A percentile compares a stretch with the other conserved stretches of the same genome.
These are phyloP conservation scores for Umbilicus rupestris DNA, from an alignment of 164 flowering plant genomes.

Conservation along the genomic window DNA sequence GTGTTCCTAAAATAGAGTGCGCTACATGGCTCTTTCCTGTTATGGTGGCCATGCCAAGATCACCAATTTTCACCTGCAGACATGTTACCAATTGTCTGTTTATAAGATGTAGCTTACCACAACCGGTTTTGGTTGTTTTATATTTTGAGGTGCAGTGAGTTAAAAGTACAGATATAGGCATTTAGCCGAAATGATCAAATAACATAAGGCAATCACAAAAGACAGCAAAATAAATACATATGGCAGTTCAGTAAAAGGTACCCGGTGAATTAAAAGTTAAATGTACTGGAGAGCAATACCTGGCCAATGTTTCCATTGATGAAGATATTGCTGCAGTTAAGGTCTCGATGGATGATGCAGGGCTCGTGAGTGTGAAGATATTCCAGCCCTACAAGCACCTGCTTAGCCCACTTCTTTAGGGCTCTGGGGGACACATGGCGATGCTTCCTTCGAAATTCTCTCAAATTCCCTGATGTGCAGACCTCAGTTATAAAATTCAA, in stretches of 20 bases:
- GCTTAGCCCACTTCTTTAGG: slow-evolving; percentile 45
- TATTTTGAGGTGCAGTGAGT: neutral
- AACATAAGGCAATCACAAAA: neutral
- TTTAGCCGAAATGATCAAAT: too few relatives aligned
- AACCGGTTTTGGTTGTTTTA: neutral
- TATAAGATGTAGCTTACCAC: neutral
- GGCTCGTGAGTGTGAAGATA: slow-evolving; percentile 56
- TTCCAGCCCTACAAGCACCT: slow-evolving; percentile 44
- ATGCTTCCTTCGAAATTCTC: slow-evolving; percentile 42
- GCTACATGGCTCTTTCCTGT: slow-evolving; percentile 47
- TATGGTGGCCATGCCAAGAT: slow-evolving; percentile 47
- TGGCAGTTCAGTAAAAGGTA: neutral
- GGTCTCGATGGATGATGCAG: slow-evolving; percentile 47
- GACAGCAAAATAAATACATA: neutral
- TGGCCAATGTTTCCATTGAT: slow-evolving; percentile 46
- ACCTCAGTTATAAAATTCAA: slow-evolving; percentile 50
- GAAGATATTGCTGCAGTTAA: slow-evolving; percentile 47
- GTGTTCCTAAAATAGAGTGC: slow-evolving; percentile 49
- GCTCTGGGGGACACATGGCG: slow-evolving; percentile 42
- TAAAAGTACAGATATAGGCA: too few relatives aligned
- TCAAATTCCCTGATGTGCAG: slow-evolving; percentile 43
- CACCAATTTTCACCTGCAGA: slow-evolving; percentile 48
- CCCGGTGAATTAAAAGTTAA: neutral
- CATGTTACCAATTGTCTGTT: neutral
- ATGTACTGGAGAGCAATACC: slow-evolving; percentile 17